Conservation (phyloP, 148 eudicot species). For the Beta vulgaris region DNA sequence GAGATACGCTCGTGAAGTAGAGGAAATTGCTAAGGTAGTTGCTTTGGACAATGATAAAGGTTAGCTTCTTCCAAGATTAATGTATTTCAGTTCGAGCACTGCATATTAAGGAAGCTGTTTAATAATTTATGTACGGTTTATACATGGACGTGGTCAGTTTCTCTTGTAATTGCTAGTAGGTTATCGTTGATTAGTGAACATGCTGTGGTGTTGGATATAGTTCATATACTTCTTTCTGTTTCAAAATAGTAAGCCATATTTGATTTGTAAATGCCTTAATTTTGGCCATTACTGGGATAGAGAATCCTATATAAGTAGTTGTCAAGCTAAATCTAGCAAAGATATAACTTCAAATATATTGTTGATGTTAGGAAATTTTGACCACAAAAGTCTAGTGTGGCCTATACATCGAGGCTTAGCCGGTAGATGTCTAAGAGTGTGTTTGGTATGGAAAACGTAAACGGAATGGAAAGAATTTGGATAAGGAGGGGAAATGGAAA, state of each 20-base stretch:
- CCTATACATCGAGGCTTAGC: too few species aligned
- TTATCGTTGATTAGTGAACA: not conserved
- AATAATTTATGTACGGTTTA: not conserved
- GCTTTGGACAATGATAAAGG: conserved; percentile 95
- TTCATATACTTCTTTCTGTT: not conserved
- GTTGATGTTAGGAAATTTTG: not conserved
- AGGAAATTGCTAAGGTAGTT: conserved; percentile 83
- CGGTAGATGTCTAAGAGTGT: too few species aligned
- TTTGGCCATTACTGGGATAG: too few species aligned
- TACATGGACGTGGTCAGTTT: not conserved
- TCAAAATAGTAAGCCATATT: not conserved
- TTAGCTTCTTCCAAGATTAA: not conserved
- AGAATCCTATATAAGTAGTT: not conserved
- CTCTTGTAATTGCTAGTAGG: not conserved
- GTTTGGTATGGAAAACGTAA: too few species aligned
- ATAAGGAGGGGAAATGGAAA: too few species aligned
- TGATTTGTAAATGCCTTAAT: not conserved
- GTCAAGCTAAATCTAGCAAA: not conserved
- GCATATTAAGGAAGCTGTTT: not conserved
- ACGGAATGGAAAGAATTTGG: too few species aligned
- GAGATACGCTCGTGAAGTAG: conserved; percentile 96
- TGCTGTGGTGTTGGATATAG: not conserved
- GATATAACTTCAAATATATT: not conserved
- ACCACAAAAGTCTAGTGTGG: not conserved
- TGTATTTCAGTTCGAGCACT: not conserved